These are phyloP conservation scores for Epichloe sp. DNA, from an alignment of 2,329 filamentous ascomycete species.

Conservation along the genomic window DNA sequence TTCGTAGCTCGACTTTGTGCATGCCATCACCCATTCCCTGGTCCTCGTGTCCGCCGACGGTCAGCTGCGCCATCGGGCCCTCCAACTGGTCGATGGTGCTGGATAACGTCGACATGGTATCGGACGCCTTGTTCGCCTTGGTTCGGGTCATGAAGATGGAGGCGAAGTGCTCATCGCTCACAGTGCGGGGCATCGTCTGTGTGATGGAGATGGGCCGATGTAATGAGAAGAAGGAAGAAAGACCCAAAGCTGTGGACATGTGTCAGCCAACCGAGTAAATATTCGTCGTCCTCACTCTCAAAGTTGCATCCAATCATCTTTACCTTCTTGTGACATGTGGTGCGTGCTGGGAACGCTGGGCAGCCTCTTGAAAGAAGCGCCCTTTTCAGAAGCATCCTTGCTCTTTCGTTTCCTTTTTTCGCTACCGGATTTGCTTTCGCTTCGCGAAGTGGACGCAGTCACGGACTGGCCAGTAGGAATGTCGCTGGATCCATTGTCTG, in stretches of 20 bases:
- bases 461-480: constrained; percentile 37
- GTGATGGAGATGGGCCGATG: constrained; percentile 88
- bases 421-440: constrained; percentile 28
- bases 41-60: constrained; percentile 27
- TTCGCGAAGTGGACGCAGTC: constrained; percentile 30
- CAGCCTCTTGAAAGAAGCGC: constrained; percentile 41
- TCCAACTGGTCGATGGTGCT: constrained; percentile 47
- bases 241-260: constrained; percentile 53
- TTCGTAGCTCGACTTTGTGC: constrained; percentile 38
- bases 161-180: constrained; percentile 65
- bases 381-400: constrained; percentile 34
- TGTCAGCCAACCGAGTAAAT: neutral
- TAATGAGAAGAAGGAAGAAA: constrained; percentile 91
- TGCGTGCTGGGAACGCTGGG: constrained; percentile 65
- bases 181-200: constrained; percentile 59
- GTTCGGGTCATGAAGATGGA: constrained; percentile 60
- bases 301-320: constrained; percentile 8
- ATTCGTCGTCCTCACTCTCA: neutral
- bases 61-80: constrained; percentile 41
- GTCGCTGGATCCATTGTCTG: constrained; percentile 41
- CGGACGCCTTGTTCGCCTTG: constrained; percentile 37
- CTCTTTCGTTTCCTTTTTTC: constrained; percentile 46
- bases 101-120: constrained; percentile 56
- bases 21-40: constrained; percentile 32
- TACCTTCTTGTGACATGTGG: constrained; percentile 56